Evolutionary conservation across 2,329 filamentous ascomycete species (phyloP).

Genomic region (Colletotrichum ledebouriae): DNA sequence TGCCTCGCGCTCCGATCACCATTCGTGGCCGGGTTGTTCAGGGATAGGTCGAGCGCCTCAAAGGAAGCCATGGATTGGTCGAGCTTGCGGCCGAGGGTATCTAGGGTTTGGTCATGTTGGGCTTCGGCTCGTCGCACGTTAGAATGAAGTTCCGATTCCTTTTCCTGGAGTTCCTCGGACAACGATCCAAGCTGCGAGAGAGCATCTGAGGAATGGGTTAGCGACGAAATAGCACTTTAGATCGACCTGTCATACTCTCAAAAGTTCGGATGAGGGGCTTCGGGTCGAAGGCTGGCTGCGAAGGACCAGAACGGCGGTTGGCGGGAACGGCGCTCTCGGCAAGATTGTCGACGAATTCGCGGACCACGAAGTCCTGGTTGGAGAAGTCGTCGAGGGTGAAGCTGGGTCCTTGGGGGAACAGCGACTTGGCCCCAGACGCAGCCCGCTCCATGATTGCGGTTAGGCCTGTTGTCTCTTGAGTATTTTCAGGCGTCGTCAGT

Average conservation of each 20-base stretch:
- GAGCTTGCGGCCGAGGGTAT: slow-evolving; percentile 87
- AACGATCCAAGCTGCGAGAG: slow-evolving; percentile 77
- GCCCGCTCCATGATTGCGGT: slow-evolving; percentile 57
- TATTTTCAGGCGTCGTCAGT: background rate
- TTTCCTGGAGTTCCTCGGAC: slow-evolving; percentile 87
- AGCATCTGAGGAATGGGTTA: slow-evolving; percentile 62
- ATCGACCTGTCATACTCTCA: slow-evolving; percentile 69
- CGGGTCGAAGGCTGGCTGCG: slow-evolving; percentile 82
- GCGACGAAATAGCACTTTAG: slow-evolving; percentile 25
- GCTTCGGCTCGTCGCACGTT: slow-evolving; percentile 92
- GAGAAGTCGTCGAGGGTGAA: slow-evolving; percentile 93
- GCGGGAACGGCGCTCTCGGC: slow-evolving; percentile 86
- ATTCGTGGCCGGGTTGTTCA: slow-evolving; percentile 69
- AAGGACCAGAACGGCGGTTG: slow-evolving; percentile 81
- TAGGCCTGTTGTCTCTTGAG: slow-evolving; percentile 19
- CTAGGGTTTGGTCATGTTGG: slow-evolving; percentile 92
- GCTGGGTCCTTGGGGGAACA: slow-evolving; percentile 83
- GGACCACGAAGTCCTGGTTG: slow-evolving; percentile 94
- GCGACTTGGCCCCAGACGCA: slow-evolving; percentile 68
- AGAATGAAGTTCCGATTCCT: slow-evolving; percentile 90
- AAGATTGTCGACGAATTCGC: slow-evolving; percentile 95
- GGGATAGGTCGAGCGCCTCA: slow-evolving; percentile 86
- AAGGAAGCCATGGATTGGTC: slow-evolving; percentile 94
- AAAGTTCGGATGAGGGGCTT: slow-evolving; percentile 97
- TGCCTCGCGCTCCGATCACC: slow-evolving; percentile 61